Conservation (phyloP, 192 early-diverging fungal genomes). For the Geranomyces variabilis region DNA sequence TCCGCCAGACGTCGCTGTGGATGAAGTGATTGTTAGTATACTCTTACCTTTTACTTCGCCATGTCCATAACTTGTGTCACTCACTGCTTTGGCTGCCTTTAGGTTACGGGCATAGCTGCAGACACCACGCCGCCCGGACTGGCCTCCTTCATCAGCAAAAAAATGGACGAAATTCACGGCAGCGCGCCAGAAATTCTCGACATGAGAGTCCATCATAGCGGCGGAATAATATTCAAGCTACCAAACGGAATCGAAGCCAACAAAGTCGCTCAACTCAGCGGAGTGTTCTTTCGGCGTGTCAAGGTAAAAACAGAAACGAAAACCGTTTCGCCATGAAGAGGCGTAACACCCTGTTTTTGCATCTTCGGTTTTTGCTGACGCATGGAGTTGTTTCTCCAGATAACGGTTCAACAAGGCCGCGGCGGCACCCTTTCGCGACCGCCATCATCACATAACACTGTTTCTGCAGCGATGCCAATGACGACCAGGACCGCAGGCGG, state of each 20-base stretch:
- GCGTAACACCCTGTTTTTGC: no score
- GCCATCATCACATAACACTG: no score
- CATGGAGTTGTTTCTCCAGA: background rate
- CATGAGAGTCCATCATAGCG: background rate
- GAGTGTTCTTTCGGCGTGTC: background rate
- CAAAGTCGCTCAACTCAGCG: constrained; percentile 4
- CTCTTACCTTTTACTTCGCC: background rate
- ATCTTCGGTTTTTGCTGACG: background rate
- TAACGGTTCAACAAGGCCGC: background rate
- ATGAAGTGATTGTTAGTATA: constrained; percentile 3
- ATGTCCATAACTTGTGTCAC: background rate
- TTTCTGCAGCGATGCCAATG: no score
- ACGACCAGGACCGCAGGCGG: no score
- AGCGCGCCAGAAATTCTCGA: background rate
- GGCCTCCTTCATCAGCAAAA: background rate
- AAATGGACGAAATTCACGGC: background rate
- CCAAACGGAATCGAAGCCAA: constrained; percentile 11
- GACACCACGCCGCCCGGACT: background rate
- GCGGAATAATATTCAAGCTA: constrained; percentile 11
- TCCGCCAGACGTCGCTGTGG: background rate
- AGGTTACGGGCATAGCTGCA: background rate
- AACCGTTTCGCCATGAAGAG: background rate
- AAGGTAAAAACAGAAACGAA: background rate
- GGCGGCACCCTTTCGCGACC: background rate
- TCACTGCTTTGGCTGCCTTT: background rate